phyloP scores from a whole-genome alignment of 129 eudicot genomes.

The Silybum marianum region DNA sequence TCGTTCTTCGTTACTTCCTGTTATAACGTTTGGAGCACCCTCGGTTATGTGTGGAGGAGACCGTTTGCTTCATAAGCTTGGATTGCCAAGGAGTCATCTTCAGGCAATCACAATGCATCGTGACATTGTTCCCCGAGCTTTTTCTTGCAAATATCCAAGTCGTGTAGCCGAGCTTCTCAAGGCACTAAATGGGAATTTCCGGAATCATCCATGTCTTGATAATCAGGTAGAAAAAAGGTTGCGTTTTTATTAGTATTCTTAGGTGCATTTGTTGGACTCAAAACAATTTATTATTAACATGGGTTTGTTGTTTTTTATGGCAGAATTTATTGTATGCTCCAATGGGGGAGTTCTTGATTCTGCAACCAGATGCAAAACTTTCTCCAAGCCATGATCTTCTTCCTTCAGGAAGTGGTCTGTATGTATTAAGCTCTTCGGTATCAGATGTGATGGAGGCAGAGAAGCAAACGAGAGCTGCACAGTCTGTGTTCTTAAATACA shows the following conservation, averaged over 20 bases:
- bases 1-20: constrained; percentile 77
- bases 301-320: constrained; percentile 11
- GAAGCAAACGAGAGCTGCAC: constrained; percentile 66
- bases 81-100: constrained; percentile 75
- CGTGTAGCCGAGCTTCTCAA: constrained; percentile 83
- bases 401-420: constrained; percentile 85
- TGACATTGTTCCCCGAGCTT: constrained; percentile 97
- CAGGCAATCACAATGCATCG: constrained; percentile 83
- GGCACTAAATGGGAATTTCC: constrained; percentile 82
- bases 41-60: constrained; percentile 95
- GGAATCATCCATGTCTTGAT: constrained; percentile 78
- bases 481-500: constrained; percentile 59
- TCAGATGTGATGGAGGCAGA: constrained; percentile 55
- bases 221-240: constrained; percentile 52
- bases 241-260: not conserved
- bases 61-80: constrained; percentile 67
- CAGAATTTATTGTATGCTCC: constrained; percentile 78
- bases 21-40: constrained; percentile 87
- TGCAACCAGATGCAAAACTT: constrained; percentile 76
- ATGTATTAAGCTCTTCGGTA: constrained; percentile 45
- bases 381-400: constrained; percentile 90
- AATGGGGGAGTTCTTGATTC: constrained; percentile 86
- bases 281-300: not conserved
- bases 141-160: constrained; percentile 87
- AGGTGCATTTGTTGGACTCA: not conserved